Conservation (phyloP, 2,329 filamentous ascomycete species). For the Aspergillus ibericus region DNA sequence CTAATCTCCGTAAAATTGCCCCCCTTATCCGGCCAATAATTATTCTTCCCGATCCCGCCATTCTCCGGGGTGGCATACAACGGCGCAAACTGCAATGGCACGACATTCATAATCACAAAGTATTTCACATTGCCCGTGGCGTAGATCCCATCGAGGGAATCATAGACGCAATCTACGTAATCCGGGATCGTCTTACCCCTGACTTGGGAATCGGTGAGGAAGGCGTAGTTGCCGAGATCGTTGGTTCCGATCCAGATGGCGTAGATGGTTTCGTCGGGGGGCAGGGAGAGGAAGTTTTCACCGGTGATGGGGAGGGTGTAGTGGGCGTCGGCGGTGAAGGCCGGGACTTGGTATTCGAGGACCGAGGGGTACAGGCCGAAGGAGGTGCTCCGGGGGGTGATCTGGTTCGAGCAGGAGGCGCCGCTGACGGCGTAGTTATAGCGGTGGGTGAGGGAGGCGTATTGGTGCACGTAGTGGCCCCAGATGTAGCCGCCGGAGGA, state of each 20-base stretch:
- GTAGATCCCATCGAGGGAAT: constrained; percentile 64
- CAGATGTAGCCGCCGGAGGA: constrained; percentile 67
- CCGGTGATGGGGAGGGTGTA: constrained; percentile 16
- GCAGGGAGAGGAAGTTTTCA: constrained; percentile 41
- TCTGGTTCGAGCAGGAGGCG: constrained; percentile 69
- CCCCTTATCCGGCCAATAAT: constrained; percentile 51
- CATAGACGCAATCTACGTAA: constrained; percentile 69
- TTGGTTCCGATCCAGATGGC: constrained; percentile 81
- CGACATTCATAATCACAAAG: constrained; percentile 71
- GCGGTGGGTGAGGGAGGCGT: constrained; percentile 51
- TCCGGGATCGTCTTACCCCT: constrained; percentile 63
- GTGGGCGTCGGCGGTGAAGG: constrained; percentile 31
- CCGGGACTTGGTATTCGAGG: constrained; percentile 60
- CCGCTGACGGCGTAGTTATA: constrained; percentile 72
- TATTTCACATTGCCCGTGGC: constrained; percentile 62
- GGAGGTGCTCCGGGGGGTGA: constrained; percentile 59
- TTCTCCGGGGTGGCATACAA: constrained; percentile 59
- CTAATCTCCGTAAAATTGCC: constrained; percentile 53
- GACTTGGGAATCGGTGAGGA: constrained; percentile 65
- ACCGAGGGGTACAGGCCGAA: constrained; percentile 61
- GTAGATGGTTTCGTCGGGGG: constrained; percentile 65
- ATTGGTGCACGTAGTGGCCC: constrained; percentile 65
- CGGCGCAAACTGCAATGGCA: constrained; percentile 66
- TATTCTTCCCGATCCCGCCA: constrained; percentile 44
- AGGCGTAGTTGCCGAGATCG: constrained; percentile 66